Percentiles rank a stretch among this genome's conserved stretches.
Conservation (phyloP, 75 land plant genomes). For the Chamaecyparis obtusa region DNA sequence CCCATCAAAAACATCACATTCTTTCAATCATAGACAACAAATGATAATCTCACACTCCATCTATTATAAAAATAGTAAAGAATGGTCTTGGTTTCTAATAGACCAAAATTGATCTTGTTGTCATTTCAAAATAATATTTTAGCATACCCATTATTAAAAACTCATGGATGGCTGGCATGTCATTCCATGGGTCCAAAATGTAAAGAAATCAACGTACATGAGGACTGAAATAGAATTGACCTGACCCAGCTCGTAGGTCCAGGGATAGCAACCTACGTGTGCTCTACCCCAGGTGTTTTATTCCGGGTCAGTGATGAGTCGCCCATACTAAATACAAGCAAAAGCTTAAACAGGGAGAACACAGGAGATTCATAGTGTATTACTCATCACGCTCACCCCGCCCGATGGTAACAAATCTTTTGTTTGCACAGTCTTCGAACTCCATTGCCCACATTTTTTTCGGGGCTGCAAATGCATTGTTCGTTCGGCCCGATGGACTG, state of each 20-base stretch:
- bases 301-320: not conserved
- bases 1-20: too few relatives aligned
- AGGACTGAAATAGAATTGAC: not conserved
- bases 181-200: not conserved
- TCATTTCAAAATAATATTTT: too few relatives aligned
- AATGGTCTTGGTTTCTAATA: too few relatives aligned
- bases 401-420: conserved; percentile 14
- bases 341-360: not conserved
- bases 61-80: too few relatives aligned
- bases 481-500: conserved; percentile 16
- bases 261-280: not conserved
- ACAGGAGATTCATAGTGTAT: not conserved
- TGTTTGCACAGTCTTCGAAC: not conserved
- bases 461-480: not conserved
- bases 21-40: too few relatives aligned
- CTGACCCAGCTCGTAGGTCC: not conserved
- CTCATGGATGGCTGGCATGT: too few relatives aligned
- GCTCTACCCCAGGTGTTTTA: not conserved
- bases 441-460: conserved; percentile 3
- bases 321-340: not conserved
- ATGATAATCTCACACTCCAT: too few relatives aligned
- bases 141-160: too few relatives aligned
- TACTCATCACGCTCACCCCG: not conserved
- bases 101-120: too few relatives aligned
- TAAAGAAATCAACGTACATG: not conserved